Percentiles rank a stretch among this genome's conserved stretches.
phyloP scores from a whole-genome alignment of 441 rosid genomes.

The Euphorbia schlechtendalii region DNA sequence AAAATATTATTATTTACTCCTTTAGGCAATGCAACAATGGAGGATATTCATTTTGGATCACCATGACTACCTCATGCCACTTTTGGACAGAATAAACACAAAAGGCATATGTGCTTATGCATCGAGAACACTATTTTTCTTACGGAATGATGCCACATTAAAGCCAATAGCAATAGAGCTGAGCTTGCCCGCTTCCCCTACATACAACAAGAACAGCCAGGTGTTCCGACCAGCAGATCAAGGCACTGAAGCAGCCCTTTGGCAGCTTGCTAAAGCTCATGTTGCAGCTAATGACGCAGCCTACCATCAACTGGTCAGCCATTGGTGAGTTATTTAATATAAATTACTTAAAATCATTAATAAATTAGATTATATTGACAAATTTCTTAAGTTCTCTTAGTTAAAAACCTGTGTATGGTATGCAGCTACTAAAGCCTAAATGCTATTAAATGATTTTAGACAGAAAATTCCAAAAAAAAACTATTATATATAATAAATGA shows the following conservation, averaged over 20 bases:
- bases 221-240: slow-evolving; percentile 43
- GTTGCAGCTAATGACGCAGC: slow-evolving; percentile 60
- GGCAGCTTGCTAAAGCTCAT: slow-evolving; percentile 70
- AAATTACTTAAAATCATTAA: not conserved
- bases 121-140: slow-evolving; percentile 46
- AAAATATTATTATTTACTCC: not conserved
- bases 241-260: slow-evolving; percentile 53
- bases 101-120: slow-evolving; percentile 47
- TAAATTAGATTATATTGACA: not conserved
- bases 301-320: slow-evolving; percentile 54
- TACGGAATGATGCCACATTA: slow-evolving; percentile 36
- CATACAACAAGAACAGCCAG: slow-evolving; percentile 9
- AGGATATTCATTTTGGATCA: slow-evolving; percentile 59
- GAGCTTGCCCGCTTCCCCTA: slow-evolving; percentile 30
- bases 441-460: not conserved
- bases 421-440: not conserved
- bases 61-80: slow-evolving; percentile 64
- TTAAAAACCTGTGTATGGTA: not conserved
- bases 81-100: slow-evolving; percentile 34
- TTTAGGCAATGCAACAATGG: slow-evolving; percentile 47
- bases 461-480: slow-evolving; percentile 3
- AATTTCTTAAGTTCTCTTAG: not conserved
- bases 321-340: slow-evolving; percentile 38
- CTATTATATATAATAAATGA: not conserved
- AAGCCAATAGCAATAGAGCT: slow-evolving; percentile 65